Conservation (phyloP, 2,329 filamentous ascomycete genomes). For the Pseudogymnoascus sp. region DNA sequence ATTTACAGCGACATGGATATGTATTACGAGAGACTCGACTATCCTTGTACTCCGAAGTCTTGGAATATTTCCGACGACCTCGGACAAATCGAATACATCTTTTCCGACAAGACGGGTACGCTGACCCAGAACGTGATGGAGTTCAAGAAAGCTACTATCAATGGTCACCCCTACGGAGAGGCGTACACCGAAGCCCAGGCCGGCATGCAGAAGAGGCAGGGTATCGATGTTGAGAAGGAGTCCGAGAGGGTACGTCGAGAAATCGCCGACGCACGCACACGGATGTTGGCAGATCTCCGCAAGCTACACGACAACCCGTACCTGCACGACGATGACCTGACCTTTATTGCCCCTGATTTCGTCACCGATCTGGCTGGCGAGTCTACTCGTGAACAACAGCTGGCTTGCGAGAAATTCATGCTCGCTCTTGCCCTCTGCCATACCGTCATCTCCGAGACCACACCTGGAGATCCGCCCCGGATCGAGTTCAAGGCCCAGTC, state of each 20-base stretch:
- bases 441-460: conserved; percentile 85
- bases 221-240: conserved; percentile 79
- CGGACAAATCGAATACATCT: conserved; percentile 98
- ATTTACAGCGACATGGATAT: conserved; percentile 94
- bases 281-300: conserved; percentile 66
- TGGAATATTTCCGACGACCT: conserved; percentile 99
- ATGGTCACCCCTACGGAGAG: conserved; percentile 89
- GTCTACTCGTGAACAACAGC: conserved; percentile 67
- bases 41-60: conserved; percentile 91
- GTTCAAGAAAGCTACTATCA: conserved; percentile 97
- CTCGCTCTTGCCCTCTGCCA: conserved; percentile 88
- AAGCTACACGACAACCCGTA: conserved; percentile 84
- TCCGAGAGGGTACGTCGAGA: conserved; percentile 63
- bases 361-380: conserved; percentile 74
- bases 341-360: conserved; percentile 87
- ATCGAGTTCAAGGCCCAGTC: conserved; percentile 97
- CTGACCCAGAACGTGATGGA: conserved; percentile 94
- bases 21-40: conserved; percentile 93
- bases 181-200: conserved; percentile 96
- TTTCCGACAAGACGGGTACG: conserved; percentile 88
- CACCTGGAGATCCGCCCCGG: conserved; percentile 77
- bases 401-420: conserved; percentile 86
- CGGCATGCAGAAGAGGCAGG: conserved; percentile 88
- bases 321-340: conserved; percentile 79
- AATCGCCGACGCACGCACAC: conserved; percentile 69